Base-by-base conservation (phyloP, 768 basidiomycete genomes). In the Suillus lakei region DNA sequence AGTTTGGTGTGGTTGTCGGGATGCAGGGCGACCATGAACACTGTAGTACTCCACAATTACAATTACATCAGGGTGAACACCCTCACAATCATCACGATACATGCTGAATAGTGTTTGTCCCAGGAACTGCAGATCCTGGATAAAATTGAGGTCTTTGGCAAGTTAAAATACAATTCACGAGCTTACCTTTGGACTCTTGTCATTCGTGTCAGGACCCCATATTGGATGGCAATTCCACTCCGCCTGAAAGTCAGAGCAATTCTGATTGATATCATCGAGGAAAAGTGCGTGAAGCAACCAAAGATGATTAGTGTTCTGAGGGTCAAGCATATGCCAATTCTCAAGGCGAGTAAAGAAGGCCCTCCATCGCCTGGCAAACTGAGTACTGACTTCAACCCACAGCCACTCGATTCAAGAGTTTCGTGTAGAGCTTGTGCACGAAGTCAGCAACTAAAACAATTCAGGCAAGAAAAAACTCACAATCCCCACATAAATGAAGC, bases 361-460 rank as follows among this genome's bases (percentile, higher is more conserved):
- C 0, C 74, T 43, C 84, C 84, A 85, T 16, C 44, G 48, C 2
- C 73, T 69, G 0, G 70, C 78, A 84, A 84, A 43, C 13, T 80
- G 75, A 0, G 63, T 46, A 0, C 81, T 80, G 38, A 82, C 73
- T 53, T 85, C 82, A 16, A 82, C 74, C 83, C 84, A 84, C 0
- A 85, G 69, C 0, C 74, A 58, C 67, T 86, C 84, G 65, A 85
- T 84, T 0, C 76, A 68, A 1, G 79, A 79, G 63, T 85, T 86
- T 5, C 70, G 67, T 0, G 80, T 81, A 0, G 80, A 85, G 7
- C 74, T 75, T 48, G n/a, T 12, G n/a, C 36, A 56, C 15, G 50
- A 3, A 53, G 59, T 26, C 21, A 44, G 38, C 12, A 43, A 32
- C 15, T 30, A 30, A 12, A 61, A 4, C 51, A 46, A 34, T 18